These are phyloP conservation scores for Aspergillus puulaauensis DNA, from an alignment of 2,329 filamentous ascomycete species.

Conservation along the genomic window DNA sequence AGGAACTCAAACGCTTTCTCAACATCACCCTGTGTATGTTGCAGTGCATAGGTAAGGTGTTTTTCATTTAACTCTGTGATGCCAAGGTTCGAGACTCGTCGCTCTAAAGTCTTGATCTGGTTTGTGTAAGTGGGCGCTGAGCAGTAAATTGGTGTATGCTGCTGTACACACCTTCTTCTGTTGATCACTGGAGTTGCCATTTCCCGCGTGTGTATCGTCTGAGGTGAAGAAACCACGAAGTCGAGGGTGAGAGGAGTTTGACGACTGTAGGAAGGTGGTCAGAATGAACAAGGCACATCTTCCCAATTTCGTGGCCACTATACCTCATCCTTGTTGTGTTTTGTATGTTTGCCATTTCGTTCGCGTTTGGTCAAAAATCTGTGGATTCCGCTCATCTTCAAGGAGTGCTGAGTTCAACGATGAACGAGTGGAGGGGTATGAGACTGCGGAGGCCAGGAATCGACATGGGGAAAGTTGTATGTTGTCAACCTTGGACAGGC, in stretches of 20 bases:
- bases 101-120: constrained; percentile 54
- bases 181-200: constrained; percentile 27
- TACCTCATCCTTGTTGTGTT: constrained; percentile 37
- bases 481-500: constrained; percentile 23
- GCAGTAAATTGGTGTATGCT: not conserved
- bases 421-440: constrained; percentile 6
- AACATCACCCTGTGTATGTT: constrained; percentile 66
- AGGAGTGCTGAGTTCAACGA: constrained; percentile 2
- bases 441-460: constrained; percentile 8
- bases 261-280: constrained; percentile 17
- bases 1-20: constrained; percentile 76
- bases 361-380: constrained; percentile 43
- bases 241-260: constrained; percentile 24
- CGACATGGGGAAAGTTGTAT: constrained; percentile 26
- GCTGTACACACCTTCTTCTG: constrained; percentile 34
- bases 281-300: not conserved
- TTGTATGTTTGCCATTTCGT: constrained; percentile 28
- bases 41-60: constrained; percentile 63
- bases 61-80: constrained; percentile 58
- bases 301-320: not conserved
- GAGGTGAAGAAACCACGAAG: constrained; percentile 35
- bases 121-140: constrained; percentile 12
- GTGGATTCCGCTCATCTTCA: constrained; percentile 42
- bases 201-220: constrained; percentile 13
- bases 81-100: constrained; percentile 53